Conservation (phyloP, 306 rosid genomes). For the Fragaria nilgerrensis region DNA sequence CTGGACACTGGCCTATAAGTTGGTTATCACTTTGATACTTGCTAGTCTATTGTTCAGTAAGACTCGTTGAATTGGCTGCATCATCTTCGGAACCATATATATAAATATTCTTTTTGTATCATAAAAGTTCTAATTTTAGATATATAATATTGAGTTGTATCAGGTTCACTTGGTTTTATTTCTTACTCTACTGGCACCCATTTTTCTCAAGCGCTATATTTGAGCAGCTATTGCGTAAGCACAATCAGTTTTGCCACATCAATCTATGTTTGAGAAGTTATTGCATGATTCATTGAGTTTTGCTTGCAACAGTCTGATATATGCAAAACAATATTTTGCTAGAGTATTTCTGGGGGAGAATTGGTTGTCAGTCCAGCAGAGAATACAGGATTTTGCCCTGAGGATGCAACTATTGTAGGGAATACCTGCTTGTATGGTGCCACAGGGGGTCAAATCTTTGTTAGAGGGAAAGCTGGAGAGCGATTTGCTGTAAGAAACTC, state of each 20-base stretch:
- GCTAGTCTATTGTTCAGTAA: not conserved
- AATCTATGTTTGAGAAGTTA: not conserved
- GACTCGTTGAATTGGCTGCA: not conserved
- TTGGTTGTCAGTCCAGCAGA: conserved; percentile 85
- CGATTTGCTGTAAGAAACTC: conserved; percentile 98
- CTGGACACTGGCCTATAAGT: not conserved
- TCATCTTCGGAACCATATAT: not conserved
- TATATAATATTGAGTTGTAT: not conserved
- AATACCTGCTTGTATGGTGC: conserved; percentile 99
- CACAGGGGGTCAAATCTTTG: conserved; percentile 93
- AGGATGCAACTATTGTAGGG: conserved; percentile 96
- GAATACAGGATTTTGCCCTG: conserved; percentile 73
- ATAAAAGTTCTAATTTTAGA: not conserved
- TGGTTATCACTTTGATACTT: not conserved
- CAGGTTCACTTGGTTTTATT: not conserved
- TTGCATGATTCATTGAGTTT: not conserved
- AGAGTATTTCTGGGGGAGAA: conserved; percentile 99
- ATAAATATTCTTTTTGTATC: not conserved
- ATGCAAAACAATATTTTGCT: conserved; percentile 27
- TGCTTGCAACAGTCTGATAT: conserved; percentile 24
- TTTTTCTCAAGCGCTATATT: not conserved
- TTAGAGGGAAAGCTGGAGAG: conserved; percentile 96
- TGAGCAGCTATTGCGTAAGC: not conserved
- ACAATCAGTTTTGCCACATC: not conserved
- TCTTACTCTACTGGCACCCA: not conserved